Base-by-base conservation (phyloP, 73 alveolate species). In the Symbiodinium natans region DNA sequence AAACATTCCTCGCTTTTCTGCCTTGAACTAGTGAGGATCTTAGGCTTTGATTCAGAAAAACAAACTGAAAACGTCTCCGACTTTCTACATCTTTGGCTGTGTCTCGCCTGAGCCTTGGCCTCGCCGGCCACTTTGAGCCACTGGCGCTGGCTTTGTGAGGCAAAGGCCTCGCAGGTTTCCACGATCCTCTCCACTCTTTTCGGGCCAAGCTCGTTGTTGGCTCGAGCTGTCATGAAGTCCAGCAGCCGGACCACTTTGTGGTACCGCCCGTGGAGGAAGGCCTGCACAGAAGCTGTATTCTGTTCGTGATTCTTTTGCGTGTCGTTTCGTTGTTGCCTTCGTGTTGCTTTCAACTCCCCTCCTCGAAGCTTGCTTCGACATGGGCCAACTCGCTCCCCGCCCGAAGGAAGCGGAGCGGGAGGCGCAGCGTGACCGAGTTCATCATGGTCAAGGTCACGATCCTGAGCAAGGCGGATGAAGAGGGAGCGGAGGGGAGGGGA, bases 121-220 rank as follows among this genome's bases (percentile, higher is more conserved):
- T 63, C 80, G 80, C 80, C 80, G 38, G 80, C 80, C 36, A 63
- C 80, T 63, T 63, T 63, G 38, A 63, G 80, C 80, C 80, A 63
- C 80, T 63, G 80, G 38, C 38, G 31, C 36, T 63, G 80, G 80
- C 80, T n/a, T n/a, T 5, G 33, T 17, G 31, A 29, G 0, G 80
- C 80, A n/a, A 63, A 63, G 80, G 4, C 36, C 33, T 63, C 80
- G 38, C 80, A 63, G 80, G 80, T 36, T 13, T 63, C 80, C 17
- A 63, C 36, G 13, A 63, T 36, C 13, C 21, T 13, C 13, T 46
- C 59, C n/a, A n/a, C n/a, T n/a, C n/a, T n/a, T n/a, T n/a, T n/a
- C n/a, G n/a, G n/a, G 1, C 29, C 71, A 21, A 4, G 23, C 17
- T 31, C 38, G 33, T n/a, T 63, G 23, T 8, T 23, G 27, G 80